Evolutionary conservation across 805 yeast genomes (phyloP).

Genomic region (Jamesozyma spencerorum): DNA sequence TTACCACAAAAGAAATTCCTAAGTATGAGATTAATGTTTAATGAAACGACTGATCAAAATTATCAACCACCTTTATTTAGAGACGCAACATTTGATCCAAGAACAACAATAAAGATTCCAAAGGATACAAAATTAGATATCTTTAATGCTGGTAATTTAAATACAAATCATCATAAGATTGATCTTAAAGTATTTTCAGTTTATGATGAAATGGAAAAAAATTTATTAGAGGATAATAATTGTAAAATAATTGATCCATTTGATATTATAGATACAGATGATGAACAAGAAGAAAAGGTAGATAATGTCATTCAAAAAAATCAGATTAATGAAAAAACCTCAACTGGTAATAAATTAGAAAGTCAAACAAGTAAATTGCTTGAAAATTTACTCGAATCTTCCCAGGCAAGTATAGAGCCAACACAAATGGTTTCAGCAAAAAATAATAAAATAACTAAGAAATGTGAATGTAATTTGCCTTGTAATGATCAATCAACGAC

Average conservation of each 20-base stretch:
- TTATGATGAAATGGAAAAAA: constrained; percentile 10
- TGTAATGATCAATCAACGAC: constrained; percentile 10
- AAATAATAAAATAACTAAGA: constrained; percentile 1
- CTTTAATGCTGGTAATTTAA: constrained; percentile 26
- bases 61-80: constrained; percentile 43
- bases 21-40: constrained; percentile 41
- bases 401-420: constrained; percentile 19
- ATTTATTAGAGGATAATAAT: constrained; percentile 2
- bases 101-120: constrained; percentile 30
- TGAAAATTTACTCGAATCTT: constrained; percentile 22
- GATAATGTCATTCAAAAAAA: no score
- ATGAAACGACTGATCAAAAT: constrained; percentile 36
- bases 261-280: constrained; percentile 9
- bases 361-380: constrained; percentile 30
- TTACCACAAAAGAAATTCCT: constrained; percentile 40
- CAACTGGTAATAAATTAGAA: background rate
- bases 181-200: constrained; percentile 26
- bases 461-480: constrained; percentile 27
- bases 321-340: background rate
- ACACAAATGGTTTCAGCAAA: constrained; percentile 24
- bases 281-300: background rate
- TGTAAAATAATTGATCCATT: constrained; percentile 26
- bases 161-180: constrained; percentile 28
- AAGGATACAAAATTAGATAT: constrained; percentile 9
- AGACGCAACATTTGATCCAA: constrained; percentile 33